phyloP scores from a whole-genome alignment of 108 stramenopile genomes.

The Conticribra guillardii region DNA sequence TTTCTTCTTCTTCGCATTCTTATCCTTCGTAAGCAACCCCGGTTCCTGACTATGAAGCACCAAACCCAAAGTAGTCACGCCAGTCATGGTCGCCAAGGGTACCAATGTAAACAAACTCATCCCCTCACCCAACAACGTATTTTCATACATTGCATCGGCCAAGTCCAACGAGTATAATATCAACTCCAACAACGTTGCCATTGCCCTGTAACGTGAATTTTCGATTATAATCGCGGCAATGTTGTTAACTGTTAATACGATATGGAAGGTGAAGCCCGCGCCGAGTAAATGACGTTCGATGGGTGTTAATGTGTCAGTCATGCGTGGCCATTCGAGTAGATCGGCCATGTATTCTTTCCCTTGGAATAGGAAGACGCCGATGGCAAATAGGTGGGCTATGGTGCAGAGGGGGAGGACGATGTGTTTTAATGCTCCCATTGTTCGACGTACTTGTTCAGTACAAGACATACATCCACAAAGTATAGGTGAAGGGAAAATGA shows the following conservation, averaged over 20 bases:
- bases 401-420: conserved; percentile 34
- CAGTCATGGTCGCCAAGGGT: conserved; percentile 1
- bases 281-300: conserved; percentile 35
- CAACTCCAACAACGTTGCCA: conserved; percentile 31
- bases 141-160: conserved; percentile 24
- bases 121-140: conserved; percentile 12
- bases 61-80: conserved; percentile 21
- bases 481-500: no score
- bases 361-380: neutral
- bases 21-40: conserved; percentile 48
- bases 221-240: conserved; percentile 35
- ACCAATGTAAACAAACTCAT: conserved; percentile 7
- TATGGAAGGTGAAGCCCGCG: conserved; percentile 15
- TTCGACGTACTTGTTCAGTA: no score
- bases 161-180: conserved; percentile 23
- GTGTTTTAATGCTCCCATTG: conserved; percentile 42
- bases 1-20: conserved; percentile 15
- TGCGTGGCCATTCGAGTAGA: conserved; percentile 12
- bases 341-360: conserved; percentile 8
- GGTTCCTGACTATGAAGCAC: conserved; percentile 44
- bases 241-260: conserved; percentile 22
- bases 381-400: conserved; percentile 26
- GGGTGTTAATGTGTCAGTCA: conserved; percentile 16
- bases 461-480: no score
- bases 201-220: conserved; percentile 37